Base-by-base conservation (phyloP, 306 rosid species). In the Cyclanthera cordifolia region DNA sequence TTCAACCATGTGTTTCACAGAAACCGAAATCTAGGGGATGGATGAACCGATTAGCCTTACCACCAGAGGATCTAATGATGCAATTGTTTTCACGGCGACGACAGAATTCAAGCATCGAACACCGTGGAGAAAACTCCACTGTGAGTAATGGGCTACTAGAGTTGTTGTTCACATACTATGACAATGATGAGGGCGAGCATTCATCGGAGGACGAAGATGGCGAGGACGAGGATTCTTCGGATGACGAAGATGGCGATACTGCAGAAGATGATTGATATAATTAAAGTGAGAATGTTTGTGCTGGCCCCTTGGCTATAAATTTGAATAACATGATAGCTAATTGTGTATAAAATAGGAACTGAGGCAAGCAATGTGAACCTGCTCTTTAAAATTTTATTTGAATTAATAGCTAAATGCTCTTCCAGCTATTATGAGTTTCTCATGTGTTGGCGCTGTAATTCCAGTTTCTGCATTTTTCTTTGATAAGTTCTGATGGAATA, bases 21-120 rank as follows among this genome's bases (percentile, higher is more conserved):
- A 87, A 82, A 84, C 94, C 88, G 59, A 87, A 66, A 88, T 66
- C 85, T 41, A 80, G 87, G 83, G 79, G 85, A 78, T 89, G 96
- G 96, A 84, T 78, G 96, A 84, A 84, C 84, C 84, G 48, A 71
- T 43, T 84, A 23, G 84, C 83, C 13, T 76, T 90, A 57, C 83
- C 82, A 8, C 11, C 43, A 37, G 81, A 86, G 46, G 88, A 90
- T 34, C 80, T 93, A 82, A 82, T 86, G 85, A 19, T 73, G 83
- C 94, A 82, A 82, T 84, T 90, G 45, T 79, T 83, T 75, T 79
- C 94, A n/a, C 76, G 85, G 78, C 87, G 77, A 68, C 82, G 90
- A 50, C 77, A 23, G 74, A 76, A 83, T 78, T 20, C 73, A 58
- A 80, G 83, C 83, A 75, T 67, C 0, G 88, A 80, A 55, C 43